Evolutionary conservation across 2,329 filamentous ascomycete species (phyloP), one percentile per base, ranked within the genome.

Genomic region (Fusarium paranaense): DNA sequence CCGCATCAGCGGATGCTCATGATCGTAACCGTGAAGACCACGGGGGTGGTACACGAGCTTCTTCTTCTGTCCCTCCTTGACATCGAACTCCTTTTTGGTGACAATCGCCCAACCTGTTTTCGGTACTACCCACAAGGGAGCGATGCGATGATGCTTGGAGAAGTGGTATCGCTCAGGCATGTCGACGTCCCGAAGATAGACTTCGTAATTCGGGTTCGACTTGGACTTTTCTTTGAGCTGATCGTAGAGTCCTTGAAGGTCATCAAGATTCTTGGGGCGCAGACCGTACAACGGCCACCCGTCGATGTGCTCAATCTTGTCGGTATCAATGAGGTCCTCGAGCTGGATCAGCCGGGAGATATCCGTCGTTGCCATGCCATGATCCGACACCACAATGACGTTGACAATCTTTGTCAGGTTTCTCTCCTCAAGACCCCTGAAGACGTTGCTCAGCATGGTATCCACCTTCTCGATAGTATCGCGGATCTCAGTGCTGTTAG

Each of bases 151-250:
- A 80, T 97, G 98, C 20, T 93, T 90, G 4, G 91, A 91, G 80
- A 99, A 99, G 82, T 98, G 96, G 83, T 97, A 99, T 32, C 95
- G 90, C 77, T 93, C 91, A 0, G 97, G 97, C 96, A 99, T 98
- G 78, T 97, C 90, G 40, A 92, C 88, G 78, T 96, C 94, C 57
- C 91, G 91, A 1, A 97, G 92, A 80, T 98, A 98, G 37, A 98
- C 93, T 42, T 98, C 94, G 68, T 97, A 91, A 68, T 92, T 92
- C 3, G 91, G 90, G 67, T 93, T 91, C 11, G 85, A 86, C 65
- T 88, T 86, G 2, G 89, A 86, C 72, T 91, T 89, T 63, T 87
- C 86, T 6, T 86, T 83, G 18, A 92, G 84, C 38, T 86, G 86
- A 10, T 91, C 84, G 82, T 98, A 93, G 0, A 98, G 86, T 0